These are phyloP conservation scores for Metschnikowia lachancei DNA, from an alignment of 805 yeast genomes.

Conservation along the genomic window DNA sequence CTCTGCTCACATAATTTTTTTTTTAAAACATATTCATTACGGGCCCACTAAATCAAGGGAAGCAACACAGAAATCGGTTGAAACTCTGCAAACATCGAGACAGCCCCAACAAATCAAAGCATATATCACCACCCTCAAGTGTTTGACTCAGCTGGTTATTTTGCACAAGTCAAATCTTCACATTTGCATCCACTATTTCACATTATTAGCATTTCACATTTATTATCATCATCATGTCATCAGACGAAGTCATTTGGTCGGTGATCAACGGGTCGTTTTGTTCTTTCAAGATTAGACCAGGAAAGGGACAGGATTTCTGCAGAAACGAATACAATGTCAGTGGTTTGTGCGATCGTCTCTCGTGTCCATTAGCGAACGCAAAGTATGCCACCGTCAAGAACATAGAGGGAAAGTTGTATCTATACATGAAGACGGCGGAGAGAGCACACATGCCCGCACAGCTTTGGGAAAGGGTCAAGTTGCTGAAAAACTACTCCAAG, in stretches of 20 bases:
- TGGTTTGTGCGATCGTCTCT: constrained; percentile 88
- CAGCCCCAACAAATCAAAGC: too few species aligned
- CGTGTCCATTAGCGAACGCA: constrained; percentile 95
- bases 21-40: not conserved
- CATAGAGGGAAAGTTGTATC: constrained; percentile 72
- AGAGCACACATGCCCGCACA: constrained; percentile 94
- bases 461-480: constrained; percentile 91
- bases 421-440: constrained; percentile 96
- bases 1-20: constrained; percentile 8
- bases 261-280: constrained; percentile 94
- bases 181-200: not conserved
- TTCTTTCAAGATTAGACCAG: constrained; percentile 87
- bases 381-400: constrained; percentile 84
- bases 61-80: not conserved
- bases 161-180: not conserved
- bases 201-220: not conserved
- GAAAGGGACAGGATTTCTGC: constrained; percentile 88
- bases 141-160: not conserved
- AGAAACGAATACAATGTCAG: constrained; percentile 94
- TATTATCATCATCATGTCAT: constrained; percentile 35
- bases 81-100: not conserved
- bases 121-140: too few species aligned
- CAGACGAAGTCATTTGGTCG: constrained; percentile 92
- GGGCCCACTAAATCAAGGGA: not conserved
- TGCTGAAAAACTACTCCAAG: constrained; percentile 82